Evolutionary conservation across 805 yeast genomes (phyloP).

Genomic region (Saccharomycopsis javanensis): DNA sequence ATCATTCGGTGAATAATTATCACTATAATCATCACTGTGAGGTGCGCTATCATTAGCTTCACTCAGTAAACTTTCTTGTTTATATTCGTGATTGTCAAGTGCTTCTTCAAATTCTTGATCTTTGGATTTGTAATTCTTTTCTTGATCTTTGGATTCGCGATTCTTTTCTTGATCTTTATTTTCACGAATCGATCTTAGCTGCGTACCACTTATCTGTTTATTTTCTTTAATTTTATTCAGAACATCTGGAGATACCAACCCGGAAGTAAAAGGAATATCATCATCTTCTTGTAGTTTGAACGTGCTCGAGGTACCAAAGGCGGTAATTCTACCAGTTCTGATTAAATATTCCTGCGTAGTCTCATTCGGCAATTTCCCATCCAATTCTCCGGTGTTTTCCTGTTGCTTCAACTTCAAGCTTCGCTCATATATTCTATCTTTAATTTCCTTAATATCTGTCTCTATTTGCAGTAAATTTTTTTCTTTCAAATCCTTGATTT

Average conservation of each 20-base stretch:
- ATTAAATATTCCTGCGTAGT: slow-evolving; percentile 69
- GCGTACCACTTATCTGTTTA: background rate
- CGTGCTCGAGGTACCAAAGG: slow-evolving; percentile 66
- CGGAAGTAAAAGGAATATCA: slow-evolving; percentile 12
- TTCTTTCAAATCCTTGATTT: slow-evolving; percentile 40
- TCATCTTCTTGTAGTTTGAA: slow-evolving; percentile 35
- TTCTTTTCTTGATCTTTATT: no score
- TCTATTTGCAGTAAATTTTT: slow-evolving; percentile 44
- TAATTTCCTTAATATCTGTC: slow-evolving; percentile 56
- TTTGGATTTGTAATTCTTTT: no score
- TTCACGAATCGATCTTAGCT: no score
- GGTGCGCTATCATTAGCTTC: no score
- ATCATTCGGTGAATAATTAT: slow-evolving; percentile 23
- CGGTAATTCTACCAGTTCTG: slow-evolving; percentile 88
- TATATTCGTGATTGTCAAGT: slow-evolving; percentile 20
- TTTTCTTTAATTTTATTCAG: background rate
- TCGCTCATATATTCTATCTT: slow-evolving; percentile 33
- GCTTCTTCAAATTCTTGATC: slow-evolving; percentile 18
- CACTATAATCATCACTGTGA: no score
- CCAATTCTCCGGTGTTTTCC: background rate
- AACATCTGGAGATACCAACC: slow-evolving; percentile 20
- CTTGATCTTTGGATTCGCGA: no score
- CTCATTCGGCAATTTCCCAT: slow-evolving; percentile 56
- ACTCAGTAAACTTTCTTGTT: no score
- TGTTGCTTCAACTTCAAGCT: slow-evolving; percentile 19